Conservation (phyloP, 2,329 filamentous ascomycete species). For the Coniochaeta sp. region DNA sequence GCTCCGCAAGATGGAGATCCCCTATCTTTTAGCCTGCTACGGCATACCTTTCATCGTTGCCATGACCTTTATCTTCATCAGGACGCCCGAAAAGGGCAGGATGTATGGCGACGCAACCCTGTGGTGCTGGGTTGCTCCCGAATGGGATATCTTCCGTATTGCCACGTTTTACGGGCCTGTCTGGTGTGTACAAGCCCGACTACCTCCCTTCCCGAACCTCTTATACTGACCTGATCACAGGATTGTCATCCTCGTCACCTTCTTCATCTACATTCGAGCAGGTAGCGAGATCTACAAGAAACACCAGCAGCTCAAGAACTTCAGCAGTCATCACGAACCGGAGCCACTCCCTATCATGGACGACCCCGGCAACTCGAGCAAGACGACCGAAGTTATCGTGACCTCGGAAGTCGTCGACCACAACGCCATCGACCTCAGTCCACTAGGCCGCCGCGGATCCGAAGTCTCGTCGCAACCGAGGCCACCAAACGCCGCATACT, state of each 20-base stretch:
- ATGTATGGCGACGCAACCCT: constrained; percentile 70
- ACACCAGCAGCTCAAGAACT: constrained; percentile 52
- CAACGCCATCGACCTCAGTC: constrained; percentile 24
- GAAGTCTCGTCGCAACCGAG: constrained; percentile 6
- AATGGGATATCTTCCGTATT: constrained; percentile 68
- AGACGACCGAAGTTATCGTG: constrained; percentile 59
- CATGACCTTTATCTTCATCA: constrained; percentile 60
- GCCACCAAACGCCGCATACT: constrained; percentile 29
- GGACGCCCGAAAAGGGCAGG: constrained; percentile 37
- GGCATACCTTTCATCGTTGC: constrained; percentile 66
- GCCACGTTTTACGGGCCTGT: constrained; percentile 68
- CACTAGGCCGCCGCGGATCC: constrained; percentile 20
- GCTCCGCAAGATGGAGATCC: constrained; percentile 61
- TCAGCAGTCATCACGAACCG: constrained; percentile 39
- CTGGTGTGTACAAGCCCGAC: constrained; percentile 45
- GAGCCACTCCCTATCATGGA: constrained; percentile 30
- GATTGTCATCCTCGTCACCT: constrained; percentile 53
- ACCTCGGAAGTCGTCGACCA: constrained; percentile 40
- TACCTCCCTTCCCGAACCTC: no score
- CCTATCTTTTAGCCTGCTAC: constrained; percentile 64
- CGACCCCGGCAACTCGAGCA: constrained; percentile 40
- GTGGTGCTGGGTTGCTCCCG: constrained; percentile 70
- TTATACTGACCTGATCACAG: constrained; percentile 26
- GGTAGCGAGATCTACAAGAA: constrained; percentile 62
- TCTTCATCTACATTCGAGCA: constrained; percentile 60